These are phyloP conservation scores for Thielaviopsis ethacetica DNA, from an alignment of 2,329 filamentous ascomycete genomes.

Conservation along the genomic window DNA sequence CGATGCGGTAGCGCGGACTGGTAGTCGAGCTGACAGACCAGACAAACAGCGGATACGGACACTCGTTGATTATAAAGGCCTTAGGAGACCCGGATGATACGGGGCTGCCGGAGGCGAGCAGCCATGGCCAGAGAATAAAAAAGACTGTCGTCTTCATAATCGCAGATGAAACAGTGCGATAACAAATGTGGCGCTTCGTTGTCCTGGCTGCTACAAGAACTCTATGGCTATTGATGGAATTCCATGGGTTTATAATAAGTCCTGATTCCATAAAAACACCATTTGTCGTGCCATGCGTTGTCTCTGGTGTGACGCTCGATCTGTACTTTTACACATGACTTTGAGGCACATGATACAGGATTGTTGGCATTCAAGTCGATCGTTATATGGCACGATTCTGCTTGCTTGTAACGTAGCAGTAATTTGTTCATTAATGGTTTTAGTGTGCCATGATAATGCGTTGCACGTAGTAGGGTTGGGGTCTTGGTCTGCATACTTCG, in stretches of 20 bases:
- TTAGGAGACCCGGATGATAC: slow-evolving; percentile 9
- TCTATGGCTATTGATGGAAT: too few species aligned
- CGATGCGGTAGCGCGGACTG: slow-evolving; percentile 16
- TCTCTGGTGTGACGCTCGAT: not conserved
- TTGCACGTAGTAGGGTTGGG: too few species aligned
- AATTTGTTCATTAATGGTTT: too few species aligned
- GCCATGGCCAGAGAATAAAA: not conserved
- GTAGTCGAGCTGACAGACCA: slow-evolving; percentile 23
- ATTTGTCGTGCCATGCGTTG: not conserved
- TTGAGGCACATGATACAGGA: not conserved
- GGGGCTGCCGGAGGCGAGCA: not conserved
- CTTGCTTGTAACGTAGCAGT: too few species aligned
- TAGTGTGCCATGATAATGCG: too few species aligned
- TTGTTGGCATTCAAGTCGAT: not conserved
- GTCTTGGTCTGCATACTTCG: too few species aligned
- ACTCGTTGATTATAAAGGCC: slow-evolving; percentile 23
- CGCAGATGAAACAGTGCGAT: not conserved
- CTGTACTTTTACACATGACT: not conserved
- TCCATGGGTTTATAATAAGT: not conserved
- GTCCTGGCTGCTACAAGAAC: too few species aligned
- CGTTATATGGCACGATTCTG: too few species aligned
- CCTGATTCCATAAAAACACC: not conserved
- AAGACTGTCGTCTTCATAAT: not conserved
- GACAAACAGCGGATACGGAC: slow-evolving; percentile 20
- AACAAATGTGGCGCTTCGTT: too few species aligned